Base-by-base conservation (phyloP, 139 green algal species). In the Coelastrella sp. region DNA sequence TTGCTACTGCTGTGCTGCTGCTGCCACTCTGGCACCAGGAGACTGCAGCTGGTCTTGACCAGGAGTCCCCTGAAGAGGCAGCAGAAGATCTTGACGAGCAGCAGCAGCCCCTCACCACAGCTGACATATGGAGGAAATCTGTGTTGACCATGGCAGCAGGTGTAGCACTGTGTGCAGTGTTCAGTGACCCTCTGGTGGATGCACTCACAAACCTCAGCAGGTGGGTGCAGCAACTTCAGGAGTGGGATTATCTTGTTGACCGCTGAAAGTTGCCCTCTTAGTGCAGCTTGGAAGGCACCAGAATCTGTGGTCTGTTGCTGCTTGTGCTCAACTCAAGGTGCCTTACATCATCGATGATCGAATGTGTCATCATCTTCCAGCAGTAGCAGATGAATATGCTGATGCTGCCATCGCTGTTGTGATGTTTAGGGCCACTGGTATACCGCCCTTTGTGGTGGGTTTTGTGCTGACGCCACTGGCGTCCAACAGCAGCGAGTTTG, bases 401-500 rank as follows among this genome's bases (percentile, higher is more conserved):
- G 17, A 2, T 74, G 66, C 66, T 74, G 66, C 66, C 27, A 15
- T 27, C 19, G 34, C 66, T 74, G 64, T 30, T n/a, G 66, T 23
- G 35, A 21, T 40, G 7, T 35, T 25, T 57, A 76, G 80, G 78
- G 91, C 91, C 5, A 89, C 85, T 4, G 71, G 83, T 43, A 89
- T 95, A 30, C 89, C 91, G 25, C 37, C 87, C 17, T 96, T 96
- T 88, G 92, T 92, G 41, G 91, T 95, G 7, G 88, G 91, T 2
- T 96, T 96, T 82, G 75, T 92, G 19, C 71, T 94, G 50, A 93
- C 86, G 5, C 92, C 90, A 1, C 84, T 95, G 38, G 93, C 92
- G 50, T 93, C 85, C 74, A 96, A 94, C 73, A 85, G 88, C 43
- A 91, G 84, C 43, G 93, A 96, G 86, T 51, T 95, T 19, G 89